Conservation (phyloP, 202 grass and related monocot species). For the Schoenoplectus triqueter region DNA sequence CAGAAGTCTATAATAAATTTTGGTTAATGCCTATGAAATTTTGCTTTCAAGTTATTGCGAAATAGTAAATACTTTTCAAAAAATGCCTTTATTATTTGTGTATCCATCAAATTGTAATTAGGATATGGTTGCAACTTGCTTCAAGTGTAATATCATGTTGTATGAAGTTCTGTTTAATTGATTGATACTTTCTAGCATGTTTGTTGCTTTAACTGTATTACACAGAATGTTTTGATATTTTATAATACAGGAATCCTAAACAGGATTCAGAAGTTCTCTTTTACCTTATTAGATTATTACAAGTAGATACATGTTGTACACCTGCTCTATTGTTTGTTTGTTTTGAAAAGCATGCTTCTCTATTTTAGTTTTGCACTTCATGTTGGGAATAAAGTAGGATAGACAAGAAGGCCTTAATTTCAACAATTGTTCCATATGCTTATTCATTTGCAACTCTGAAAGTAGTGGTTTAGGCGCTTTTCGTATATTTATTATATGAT, state of each 20-base stretch:
- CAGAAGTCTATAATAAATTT: background rate
- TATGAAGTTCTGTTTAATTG: background rate
- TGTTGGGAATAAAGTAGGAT: constrained; percentile 21
- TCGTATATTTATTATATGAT: background rate
- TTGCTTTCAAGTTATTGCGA: background rate
- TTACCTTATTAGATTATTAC: background rate
- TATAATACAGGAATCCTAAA: background rate
- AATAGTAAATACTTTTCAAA: background rate
- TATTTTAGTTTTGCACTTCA: background rate
- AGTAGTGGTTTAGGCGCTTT: constrained; percentile 7
- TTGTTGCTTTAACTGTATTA: constrained; percentile 9
- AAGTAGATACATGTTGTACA: background rate
- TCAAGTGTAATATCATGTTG: background rate
- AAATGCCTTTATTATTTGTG: background rate
- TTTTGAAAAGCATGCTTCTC: background rate
- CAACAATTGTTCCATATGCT: background rate
- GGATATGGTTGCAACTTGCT: background rate
- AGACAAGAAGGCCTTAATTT: constrained; percentile 9
- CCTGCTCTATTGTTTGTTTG: constrained; percentile 2
- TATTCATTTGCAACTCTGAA: background rate
- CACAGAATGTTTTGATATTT: background rate
- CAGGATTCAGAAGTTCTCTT: background rate
- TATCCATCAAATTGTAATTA: constrained; percentile 4
- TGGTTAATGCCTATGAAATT: background rate
- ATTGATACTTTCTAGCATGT: background rate